Evolutionary conservation across 2,329 filamentous ascomycete species (phyloP), one percentile per base, ranked within the genome.

Genomic region (Xylariaceae sp.): DNA sequence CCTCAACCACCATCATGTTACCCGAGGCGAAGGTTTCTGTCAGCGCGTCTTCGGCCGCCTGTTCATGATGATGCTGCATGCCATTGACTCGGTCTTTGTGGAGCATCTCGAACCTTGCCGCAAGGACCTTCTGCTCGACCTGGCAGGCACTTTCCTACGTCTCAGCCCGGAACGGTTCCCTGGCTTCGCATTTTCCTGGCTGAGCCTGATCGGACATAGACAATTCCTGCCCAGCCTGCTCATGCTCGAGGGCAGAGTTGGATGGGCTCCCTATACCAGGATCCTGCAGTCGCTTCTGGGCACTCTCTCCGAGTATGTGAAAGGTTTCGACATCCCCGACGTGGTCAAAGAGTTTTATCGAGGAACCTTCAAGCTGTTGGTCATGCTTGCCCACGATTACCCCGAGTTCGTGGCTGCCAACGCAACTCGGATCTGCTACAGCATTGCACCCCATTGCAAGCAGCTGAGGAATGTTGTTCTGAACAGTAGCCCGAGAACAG

Each of bases 301-400:
- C 28, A 89, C 86, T 56, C 74, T 92, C 21, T 83, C 85, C 19
- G 83, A 90, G 50, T 76, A 92, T 46, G 70, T 95, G 48, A 92
- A 90, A 63, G 74, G 81, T 8, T 67, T 81, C 18, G 81, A 81
- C 41, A 73, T 88, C 12, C 72, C 81, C 3, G 70, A 78, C 23
- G 73, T 85, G 35, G 78, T 82, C 23, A 89, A 87, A 59, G 86
- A 90, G 38, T 78, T 94, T 45, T 96, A 95, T 61, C 82, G 87
- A 44, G 88, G 83, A 7, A 78, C 85, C 2, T 68, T 94, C 33
- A 88, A 94, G 56, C 76, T 96, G 43, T 67, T 97, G 38, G 69
- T 94, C 23, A 76, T 94, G 36, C 69, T 98, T 37, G 86, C 95
- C 51, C 92, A 97, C 57, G 92, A 98, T 61, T 97, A 88, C 63